phyloP scores from a whole-genome alignment of 371 early-diverging fungal genomes.

The Saksenaea vasiformis region DNA sequence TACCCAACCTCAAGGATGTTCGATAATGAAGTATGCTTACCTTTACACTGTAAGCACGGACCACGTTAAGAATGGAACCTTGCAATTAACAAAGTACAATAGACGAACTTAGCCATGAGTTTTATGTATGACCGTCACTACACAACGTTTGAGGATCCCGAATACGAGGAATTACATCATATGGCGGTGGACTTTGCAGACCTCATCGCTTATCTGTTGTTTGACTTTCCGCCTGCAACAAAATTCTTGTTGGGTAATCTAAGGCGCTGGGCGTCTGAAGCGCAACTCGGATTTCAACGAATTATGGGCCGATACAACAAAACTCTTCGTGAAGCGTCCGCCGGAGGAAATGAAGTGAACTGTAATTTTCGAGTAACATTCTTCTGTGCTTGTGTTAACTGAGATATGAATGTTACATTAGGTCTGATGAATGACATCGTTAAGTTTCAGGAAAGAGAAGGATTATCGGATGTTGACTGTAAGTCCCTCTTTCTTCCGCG shows the following conservation, averaged over 20 bases:
- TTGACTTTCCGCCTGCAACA: not conserved
- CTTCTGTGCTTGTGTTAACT: not conserved
- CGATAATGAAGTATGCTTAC: not conserved
- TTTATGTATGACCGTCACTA: not conserved
- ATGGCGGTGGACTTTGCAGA: not conserved
- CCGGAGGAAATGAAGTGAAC: not conserved
- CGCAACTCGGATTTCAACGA: not conserved
- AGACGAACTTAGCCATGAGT: not conserved
- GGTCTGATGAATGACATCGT: not conserved
- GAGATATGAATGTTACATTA: not conserved
- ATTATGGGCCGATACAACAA: not conserved
- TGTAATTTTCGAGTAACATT: not conserved
- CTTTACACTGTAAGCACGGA: not conserved
- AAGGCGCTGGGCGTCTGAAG: not conserved
- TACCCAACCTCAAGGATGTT: not conserved
- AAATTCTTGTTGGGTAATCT: not conserved
- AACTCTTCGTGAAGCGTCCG: not conserved
- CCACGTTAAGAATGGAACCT: not conserved
- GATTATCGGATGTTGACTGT: not conserved
- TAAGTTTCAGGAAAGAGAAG: not conserved
- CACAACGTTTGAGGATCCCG: not conserved
- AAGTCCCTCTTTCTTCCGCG: not conserved
- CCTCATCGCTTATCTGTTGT: not conserved
- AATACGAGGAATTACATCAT: not conserved
- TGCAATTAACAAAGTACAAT: not conserved